These are phyloP conservation scores for Tolypocladium amazonense DNA, from an alignment of 2,329 filamentous ascomycete species.

Conservation along the genomic window DNA sequence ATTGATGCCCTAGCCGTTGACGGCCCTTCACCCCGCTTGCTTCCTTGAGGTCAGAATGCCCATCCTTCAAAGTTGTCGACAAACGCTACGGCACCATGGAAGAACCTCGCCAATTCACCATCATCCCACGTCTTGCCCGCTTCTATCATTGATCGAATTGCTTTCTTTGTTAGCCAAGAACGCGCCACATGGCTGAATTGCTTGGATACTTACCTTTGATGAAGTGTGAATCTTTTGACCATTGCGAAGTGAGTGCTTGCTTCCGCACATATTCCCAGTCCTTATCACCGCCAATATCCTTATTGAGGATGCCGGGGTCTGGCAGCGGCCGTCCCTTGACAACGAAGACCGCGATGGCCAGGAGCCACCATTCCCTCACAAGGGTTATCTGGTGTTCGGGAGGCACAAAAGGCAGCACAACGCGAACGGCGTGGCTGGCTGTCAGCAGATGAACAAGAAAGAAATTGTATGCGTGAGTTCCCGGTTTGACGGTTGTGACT, in stretches of 20 bases:
- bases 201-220: conserved; percentile 54
- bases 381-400: conserved; percentile 60
- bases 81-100: conserved; percentile 57
- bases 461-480: conserved; percentile 65
- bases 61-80: conserved; percentile 65
- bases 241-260: conserved; percentile 56
- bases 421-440: conserved; percentile 77
- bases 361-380: conserved; percentile 82
- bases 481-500: conserved; percentile 46
- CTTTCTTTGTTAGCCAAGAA: conserved; percentile 24
- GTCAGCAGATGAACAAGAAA: conserved; percentile 75
- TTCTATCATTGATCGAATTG: conserved; percentile 63
- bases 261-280: conserved; percentile 70
- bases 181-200: not conserved
- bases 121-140: conserved; percentile 67
- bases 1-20: not conserved
- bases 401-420: conserved; percentile 70
- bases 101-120: conserved; percentile 52
- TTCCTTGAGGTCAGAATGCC: conserved; percentile 27
- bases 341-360: conserved; percentile 70
- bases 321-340: conserved; percentile 63
- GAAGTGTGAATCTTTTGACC: conserved; percentile 68
- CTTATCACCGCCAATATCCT: conserved; percentile 48
- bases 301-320: conserved; percentile 50
- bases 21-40: not conserved